Evolutionary conservation across 768 basidiomycete genomes (phyloP).

Genomic region (Amanita pallidorosea): DNA sequence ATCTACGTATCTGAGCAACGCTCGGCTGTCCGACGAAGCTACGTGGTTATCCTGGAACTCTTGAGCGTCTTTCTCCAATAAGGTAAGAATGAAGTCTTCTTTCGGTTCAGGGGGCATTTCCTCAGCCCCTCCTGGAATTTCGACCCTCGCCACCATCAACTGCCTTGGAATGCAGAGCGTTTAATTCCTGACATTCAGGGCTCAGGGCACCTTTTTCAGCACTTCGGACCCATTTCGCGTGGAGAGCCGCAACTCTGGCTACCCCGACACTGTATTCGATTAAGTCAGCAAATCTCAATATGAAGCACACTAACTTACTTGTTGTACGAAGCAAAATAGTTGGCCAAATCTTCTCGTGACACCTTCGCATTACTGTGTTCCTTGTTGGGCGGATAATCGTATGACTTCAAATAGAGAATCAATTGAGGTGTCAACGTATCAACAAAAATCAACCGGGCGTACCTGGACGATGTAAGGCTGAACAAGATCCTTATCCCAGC

Average conservation of each 20-base stretch:
- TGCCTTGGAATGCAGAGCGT: slow-evolving; percentile 59
- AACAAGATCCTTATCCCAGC: slow-evolving; percentile 57
- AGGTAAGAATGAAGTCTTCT: slow-evolving; percentile 40
- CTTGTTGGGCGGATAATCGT: slow-evolving; percentile 57
- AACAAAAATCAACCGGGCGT: slow-evolving; percentile 5
- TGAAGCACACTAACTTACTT: slow-evolving; percentile 26
- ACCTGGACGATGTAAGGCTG: slow-evolving; percentile 47
- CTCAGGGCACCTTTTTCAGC: slow-evolving; percentile 46
- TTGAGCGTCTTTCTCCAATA: slow-evolving; percentile 34
- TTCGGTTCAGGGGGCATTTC: slow-evolving; percentile 36
- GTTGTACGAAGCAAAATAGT: slow-evolving; percentile 58
- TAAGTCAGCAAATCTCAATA: neutral
- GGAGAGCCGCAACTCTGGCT: slow-evolving; percentile 44
- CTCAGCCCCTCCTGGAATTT: slow-evolving; percentile 44
- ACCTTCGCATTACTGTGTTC: slow-evolving; percentile 37
- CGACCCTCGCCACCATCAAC: slow-evolving; percentile 57
- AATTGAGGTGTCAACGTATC: neutral
- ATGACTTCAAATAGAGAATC: slow-evolving; percentile 30
- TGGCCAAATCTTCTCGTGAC: slow-evolving; percentile 45
- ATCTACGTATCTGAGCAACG: slow-evolving; percentile 14
- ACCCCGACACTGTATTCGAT: slow-evolving; percentile 34
- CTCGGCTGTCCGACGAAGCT: slow-evolving; percentile 13
- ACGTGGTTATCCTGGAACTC: slow-evolving; percentile 35
- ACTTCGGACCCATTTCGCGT: slow-evolving; percentile 47
- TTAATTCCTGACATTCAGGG: slow-evolving; percentile 59